Base-by-base conservation (phyloP, 2,329 filamentous ascomycete species). In the Fusarium chlamydosporum region DNA sequence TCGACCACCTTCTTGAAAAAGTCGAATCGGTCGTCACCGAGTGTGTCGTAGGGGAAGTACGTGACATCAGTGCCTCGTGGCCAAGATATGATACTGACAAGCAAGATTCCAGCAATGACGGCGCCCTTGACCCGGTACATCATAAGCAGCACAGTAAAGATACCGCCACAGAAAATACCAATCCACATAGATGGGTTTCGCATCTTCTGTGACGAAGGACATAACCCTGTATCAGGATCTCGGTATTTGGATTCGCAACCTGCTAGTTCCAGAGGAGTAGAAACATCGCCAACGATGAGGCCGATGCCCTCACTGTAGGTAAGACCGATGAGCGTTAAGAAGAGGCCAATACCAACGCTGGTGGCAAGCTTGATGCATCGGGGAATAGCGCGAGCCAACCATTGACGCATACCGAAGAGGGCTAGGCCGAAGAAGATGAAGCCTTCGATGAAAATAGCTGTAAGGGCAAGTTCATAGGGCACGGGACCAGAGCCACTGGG, bases 1-100 rank as follows among this genome's bases (percentile, higher is more conserved):
- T 90, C 89, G 41, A 95, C 93, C 3, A 97, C 92, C 76, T 93
- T 86, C 78, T 92, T 93, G 86, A 97, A 97, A 80, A 96, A 97
- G 73, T 94, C 84, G 78, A 96, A 97, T 40, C 82, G 82, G 73
- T 85, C 85, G 77, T 94, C 83, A 40, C 93, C 93, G 4, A 90
- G 78, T 0, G 83, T 71, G 0, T 88, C 92, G 74, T 94, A 84
- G 0, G 93, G 92, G 80, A 97, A 96, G 78, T 91, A 93, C 7
- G 93, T 95, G 58, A 96, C 89, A 1, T 85, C 77, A 0, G 93
- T 95, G 18, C 83, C 81, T 26, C 93, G 88, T 0, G 93, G 93
- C 93, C 93, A 97, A 10, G 92, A 96, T 78, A 96, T 93, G 79
- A 96, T 91, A 67, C 91, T 93, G 58, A 96, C 93, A 27, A 96